These are phyloP conservation scores for Eutypella sp. DNA, from an alignment of 2,329 filamentous ascomycete species.

Conservation along the genomic window DNA sequence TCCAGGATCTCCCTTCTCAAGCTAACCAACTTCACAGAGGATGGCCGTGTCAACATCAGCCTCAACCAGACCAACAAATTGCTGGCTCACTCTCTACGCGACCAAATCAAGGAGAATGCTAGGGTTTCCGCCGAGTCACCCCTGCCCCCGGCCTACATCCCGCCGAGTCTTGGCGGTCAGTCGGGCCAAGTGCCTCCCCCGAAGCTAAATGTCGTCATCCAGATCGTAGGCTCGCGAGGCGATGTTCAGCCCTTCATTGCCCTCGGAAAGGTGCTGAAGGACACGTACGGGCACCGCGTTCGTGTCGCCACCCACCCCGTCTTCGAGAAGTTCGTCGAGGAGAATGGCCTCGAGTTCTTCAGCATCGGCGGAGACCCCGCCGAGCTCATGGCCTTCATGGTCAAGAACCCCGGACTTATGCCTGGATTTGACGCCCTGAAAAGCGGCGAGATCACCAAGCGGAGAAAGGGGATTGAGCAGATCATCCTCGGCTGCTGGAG, in stretches of 20 bases:
- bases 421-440: constrained; percentile 63
- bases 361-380: constrained; percentile 52
- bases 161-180: constrained; percentile 63
- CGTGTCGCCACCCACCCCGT: constrained; percentile 51
- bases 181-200: constrained; percentile 39
- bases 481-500: constrained; percentile 70
- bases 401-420: constrained; percentile 71
- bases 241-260: constrained; percentile 58
- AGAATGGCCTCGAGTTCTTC: constrained; percentile 50
- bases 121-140: constrained; percentile 27
- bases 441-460: constrained; percentile 61
- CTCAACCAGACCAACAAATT: constrained; percentile 66
- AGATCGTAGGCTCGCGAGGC: constrained; percentile 47
- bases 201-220: constrained; percentile 47
- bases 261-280: constrained; percentile 45
- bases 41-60: constrained; percentile 75
- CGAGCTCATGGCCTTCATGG: constrained; percentile 58
- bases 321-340: constrained; percentile 49
- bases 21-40: constrained; percentile 39
- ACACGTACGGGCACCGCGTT: constrained; percentile 47
- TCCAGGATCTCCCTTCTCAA: not conserved
- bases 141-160: constrained; percentile 65
- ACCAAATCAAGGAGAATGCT: constrained; percentile 48
- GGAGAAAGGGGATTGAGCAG: constrained; percentile 62
- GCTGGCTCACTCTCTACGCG: constrained; percentile 58